phyloP scores from a whole-genome alignment of 2,329 filamentous ascomycete species.

The Diaporthe australafricana region DNA sequence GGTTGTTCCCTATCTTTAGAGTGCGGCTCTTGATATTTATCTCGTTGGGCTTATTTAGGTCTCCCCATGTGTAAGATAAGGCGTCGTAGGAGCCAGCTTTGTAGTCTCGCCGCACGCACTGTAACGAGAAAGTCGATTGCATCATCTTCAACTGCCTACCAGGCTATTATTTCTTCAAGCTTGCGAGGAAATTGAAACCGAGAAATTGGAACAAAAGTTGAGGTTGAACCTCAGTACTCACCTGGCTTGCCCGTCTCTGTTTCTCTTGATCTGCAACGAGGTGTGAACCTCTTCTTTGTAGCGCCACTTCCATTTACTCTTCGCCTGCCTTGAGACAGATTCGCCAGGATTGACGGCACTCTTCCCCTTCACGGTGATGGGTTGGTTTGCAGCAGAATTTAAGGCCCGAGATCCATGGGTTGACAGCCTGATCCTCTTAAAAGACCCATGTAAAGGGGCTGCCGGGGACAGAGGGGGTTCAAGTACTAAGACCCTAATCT shows the following conservation, averaged over 20 bases:
- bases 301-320: too few species aligned
- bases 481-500: background rate
- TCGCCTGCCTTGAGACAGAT: background rate
- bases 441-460: background rate
- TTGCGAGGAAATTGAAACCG: too few species aligned
- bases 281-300: too few species aligned
- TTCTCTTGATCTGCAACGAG: too few species aligned
- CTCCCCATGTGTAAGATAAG: background rate
- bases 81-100: background rate
- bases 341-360: background rate
- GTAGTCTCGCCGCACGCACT: background rate
- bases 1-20: background rate
- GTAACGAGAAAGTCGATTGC: too few species aligned
- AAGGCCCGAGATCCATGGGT: background rate
- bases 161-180: too few species aligned
- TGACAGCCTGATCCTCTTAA: background rate
- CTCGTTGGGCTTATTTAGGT: background rate
- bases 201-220: too few species aligned
- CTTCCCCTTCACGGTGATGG: too few species aligned
- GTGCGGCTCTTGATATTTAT: background rate
- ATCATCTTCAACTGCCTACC: too few species aligned
- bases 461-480: background rate
- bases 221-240: too few species aligned
- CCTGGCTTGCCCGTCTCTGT: too few species aligned
- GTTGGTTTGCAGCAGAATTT: too few species aligned